A percentile compares a stretch with the other conserved stretches of the same genome.
Evolutionary conservation across 2,329 filamentous ascomycete genomes (phyloP).

Genomic region (Didymella arachidicola): DNA sequence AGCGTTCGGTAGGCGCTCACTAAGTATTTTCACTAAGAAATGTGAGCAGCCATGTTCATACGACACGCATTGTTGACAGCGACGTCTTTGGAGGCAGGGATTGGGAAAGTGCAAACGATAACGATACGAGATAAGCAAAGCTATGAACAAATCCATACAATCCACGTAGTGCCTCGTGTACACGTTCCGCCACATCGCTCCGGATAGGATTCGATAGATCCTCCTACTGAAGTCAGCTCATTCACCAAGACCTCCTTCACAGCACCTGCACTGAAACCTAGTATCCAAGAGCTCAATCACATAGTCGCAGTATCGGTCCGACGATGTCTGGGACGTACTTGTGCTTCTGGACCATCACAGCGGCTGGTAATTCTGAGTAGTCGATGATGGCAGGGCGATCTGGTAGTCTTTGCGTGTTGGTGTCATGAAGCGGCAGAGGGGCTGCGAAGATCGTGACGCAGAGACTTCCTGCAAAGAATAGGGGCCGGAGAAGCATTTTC

Average conservation of each 20-base stretch:
- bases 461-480: neutral
- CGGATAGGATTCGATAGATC: neutral
- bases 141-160: neutral
- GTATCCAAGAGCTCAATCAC: slow-evolving; percentile 2
- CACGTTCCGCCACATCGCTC: neutral
- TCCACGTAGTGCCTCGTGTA: neutral
- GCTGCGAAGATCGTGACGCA: neutral
- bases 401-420: slow-evolving; percentile 18
- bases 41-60: too few species aligned
- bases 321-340: slow-evolving; percentile 13
- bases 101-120: neutral
- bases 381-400: slow-evolving; percentile 9
- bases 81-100: neutral
- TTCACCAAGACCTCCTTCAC: neutral
- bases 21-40: too few species aligned
- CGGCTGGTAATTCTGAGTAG: neutral
- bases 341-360: slow-evolving; percentile 9
- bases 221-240: neutral
- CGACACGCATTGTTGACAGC: neutral
- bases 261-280: neutral
- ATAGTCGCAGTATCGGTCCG: slow-evolving; percentile 6
- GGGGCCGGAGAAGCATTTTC: neutral
- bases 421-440: slow-evolving; percentile 16
- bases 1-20: too few species aligned
- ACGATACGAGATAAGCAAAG: neutral